Evolutionary conservation across 345 rosid species (phyloP).

Genomic region (Limnanthes douglasii): DNA sequence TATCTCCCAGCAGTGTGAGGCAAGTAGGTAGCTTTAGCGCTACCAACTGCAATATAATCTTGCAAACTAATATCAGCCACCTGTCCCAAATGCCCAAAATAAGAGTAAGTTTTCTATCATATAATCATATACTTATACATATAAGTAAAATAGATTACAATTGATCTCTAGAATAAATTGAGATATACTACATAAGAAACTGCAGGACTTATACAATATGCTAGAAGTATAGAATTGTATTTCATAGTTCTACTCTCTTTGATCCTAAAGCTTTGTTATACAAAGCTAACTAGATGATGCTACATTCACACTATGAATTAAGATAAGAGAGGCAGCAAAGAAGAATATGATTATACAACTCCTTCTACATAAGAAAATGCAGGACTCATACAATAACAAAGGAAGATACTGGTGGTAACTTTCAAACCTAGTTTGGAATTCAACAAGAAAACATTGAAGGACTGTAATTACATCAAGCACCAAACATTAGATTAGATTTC

Average conservation of each 20-base stretch:
- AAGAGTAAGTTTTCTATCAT: background rate
- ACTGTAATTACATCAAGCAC: background rate
- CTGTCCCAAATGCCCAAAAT: constrained; percentile 19
- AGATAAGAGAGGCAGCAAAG: too few species aligned
- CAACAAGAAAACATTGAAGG: background rate
- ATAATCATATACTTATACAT: background rate
- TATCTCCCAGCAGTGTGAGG: constrained; percentile 86
- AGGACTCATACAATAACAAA: background rate
- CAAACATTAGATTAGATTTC: background rate
- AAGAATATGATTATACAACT: too few species aligned
- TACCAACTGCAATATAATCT: constrained; percentile 48
- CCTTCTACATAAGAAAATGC: background rate
- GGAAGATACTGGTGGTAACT: background rate
- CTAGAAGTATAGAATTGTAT: too few species aligned
- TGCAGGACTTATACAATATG: too few species aligned
- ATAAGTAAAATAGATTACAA: background rate
- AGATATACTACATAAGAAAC: too few species aligned
- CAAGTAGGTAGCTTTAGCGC: constrained; percentile 53
- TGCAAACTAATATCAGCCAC: constrained; percentile 43
- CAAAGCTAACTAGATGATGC: too few species aligned
- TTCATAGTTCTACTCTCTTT: too few species aligned
- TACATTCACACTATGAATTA: too few species aligned
- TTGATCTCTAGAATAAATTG: background rate
- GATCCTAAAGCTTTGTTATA: too few species aligned
- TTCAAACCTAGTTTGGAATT: background rate